These are phyloP conservation scores for Pseudocohnilembus persalinus DNA, from an alignment of 169 alveolate species.

Conservation along the genomic window DNA sequence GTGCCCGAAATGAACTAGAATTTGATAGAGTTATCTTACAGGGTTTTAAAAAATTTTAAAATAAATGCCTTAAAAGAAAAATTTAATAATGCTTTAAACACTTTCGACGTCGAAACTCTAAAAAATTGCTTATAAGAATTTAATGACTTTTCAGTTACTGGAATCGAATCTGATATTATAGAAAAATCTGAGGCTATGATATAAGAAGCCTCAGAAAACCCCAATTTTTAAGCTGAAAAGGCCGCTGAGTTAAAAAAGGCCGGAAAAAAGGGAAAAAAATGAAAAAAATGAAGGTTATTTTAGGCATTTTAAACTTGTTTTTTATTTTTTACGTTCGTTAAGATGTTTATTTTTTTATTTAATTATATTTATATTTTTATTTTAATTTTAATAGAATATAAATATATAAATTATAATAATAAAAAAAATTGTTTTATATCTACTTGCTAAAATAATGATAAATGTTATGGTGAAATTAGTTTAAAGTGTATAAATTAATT, in stretches of 20 bases:
- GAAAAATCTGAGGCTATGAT: slow-evolving; percentile 40
- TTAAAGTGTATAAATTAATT: too few relatives aligned
- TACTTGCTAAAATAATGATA: too few relatives aligned
- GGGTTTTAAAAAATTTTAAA: slow-evolving; percentile 27
- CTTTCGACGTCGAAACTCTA: slow-evolving; percentile 37
- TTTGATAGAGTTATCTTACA: slow-evolving; percentile 21
- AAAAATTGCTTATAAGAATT: slow-evolving; percentile 27
- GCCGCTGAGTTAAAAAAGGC: slow-evolving; percentile 40
- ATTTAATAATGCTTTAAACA: slow-evolving; percentile 21
- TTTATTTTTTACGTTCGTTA: too few relatives aligned
- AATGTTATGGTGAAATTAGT: too few relatives aligned
- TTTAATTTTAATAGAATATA: too few relatives aligned
- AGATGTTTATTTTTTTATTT: too few relatives aligned
- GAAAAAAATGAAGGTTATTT: background rate
- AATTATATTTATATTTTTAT: too few relatives aligned
- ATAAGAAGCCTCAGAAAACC: slow-evolving; percentile 45
- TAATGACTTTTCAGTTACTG: slow-evolving; percentile 22
- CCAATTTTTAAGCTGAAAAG: slow-evolving; percentile 35
- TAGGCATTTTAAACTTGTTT: too few relatives aligned
- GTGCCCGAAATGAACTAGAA: slow-evolving; percentile 19
- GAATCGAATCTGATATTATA: slow-evolving; percentile 26
- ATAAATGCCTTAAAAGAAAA: slow-evolving; percentile 26
- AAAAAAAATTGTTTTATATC: too few relatives aligned
- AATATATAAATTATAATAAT: too few relatives aligned
- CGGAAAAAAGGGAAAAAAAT: slow-evolving; percentile 42